Evolutionary conservation across 2,329 filamentous ascomycete species (phyloP).

Genomic region (Alternaria rosae): DNA sequence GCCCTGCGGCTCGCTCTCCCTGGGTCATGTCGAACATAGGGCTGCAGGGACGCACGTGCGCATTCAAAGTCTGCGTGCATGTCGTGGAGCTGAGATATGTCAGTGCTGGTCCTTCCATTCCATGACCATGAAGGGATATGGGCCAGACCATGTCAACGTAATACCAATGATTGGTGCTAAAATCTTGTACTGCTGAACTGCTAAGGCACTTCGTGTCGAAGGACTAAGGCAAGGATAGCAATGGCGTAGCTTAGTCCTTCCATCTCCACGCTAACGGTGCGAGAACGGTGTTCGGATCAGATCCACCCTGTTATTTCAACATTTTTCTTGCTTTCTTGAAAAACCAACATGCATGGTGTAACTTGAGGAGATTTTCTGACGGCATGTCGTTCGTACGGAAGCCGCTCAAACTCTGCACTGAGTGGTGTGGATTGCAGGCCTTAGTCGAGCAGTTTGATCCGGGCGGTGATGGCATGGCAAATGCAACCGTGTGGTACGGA

Average conservation of each 20-base stretch:
- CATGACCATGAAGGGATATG: neutral
- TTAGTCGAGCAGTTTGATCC: neutral
- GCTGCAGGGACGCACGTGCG: slow-evolving; percentile 3
- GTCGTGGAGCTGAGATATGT: neutral
- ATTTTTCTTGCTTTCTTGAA: neutral
- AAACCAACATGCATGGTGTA: neutral
- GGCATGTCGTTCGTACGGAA: neutral
- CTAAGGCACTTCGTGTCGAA: neutral
- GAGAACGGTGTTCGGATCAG: neutral
- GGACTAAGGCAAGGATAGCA: neutral
- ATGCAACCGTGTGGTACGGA: neutral
- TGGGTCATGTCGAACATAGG: slow-evolving; percentile 1
- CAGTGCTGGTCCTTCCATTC: slow-evolving; percentile 1
- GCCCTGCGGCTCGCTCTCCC: slow-evolving; percentile 1
- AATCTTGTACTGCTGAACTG: neutral
- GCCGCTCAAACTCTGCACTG: neutral
- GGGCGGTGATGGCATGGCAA: slow-evolving; percentile 5
- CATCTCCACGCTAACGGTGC: slow-evolving; percentile 7
- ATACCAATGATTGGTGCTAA: neutral
- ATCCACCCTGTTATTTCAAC: slow-evolving; percentile 1
- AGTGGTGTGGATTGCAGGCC: neutral
- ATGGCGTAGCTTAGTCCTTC: slow-evolving; percentile 1
- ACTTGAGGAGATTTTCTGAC: neutral
- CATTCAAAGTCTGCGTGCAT: slow-evolving; percentile 7
- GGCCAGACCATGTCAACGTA: slow-evolving; percentile 1